A percentile compares a stretch with the other conserved stretches of the same genome.
phyloP scores from a whole-genome alignment of 306 rosid species.

The Leucaena leucocephala region DNA sequence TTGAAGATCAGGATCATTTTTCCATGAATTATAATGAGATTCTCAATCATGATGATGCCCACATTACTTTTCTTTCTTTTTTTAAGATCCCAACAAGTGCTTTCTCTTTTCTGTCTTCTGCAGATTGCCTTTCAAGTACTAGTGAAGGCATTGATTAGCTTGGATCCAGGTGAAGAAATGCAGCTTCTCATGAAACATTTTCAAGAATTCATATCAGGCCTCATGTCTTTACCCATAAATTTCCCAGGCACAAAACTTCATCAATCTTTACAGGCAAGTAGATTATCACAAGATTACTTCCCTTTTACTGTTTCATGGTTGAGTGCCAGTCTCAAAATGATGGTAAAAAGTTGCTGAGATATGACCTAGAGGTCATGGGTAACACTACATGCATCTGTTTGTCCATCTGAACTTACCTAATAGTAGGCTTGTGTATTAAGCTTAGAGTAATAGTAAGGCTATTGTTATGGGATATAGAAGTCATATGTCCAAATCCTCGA shows the following conservation, averaged over 20 bases:
- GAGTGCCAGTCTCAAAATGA: too few relatives aligned
- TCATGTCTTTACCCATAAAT: slow-evolving; percentile 89
- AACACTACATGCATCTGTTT: too few relatives aligned
- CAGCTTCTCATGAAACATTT: slow-evolving; percentile 77
- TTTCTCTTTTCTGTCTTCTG: slow-evolving; percentile 39
- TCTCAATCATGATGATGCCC: slow-evolving; percentile 42
- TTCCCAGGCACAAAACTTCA: slow-evolving; percentile 83
- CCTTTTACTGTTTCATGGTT: not conserved
- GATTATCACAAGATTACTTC: slow-evolving; percentile 21
- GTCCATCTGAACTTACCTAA: too few relatives aligned
- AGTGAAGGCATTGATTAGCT: slow-evolving; percentile 82
- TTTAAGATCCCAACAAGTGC: slow-evolving; percentile 43
- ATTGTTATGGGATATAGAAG: too few relatives aligned
- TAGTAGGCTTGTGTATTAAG: too few relatives aligned
- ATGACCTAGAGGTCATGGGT: too few relatives aligned
- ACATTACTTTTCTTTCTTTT: slow-evolving; percentile 11
- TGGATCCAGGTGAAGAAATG: slow-evolving; percentile 85
- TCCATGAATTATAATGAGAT: slow-evolving; percentile 52
- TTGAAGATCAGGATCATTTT: slow-evolving; percentile 47
- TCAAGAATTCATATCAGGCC: slow-evolving; percentile 90
- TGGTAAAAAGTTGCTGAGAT: too few relatives aligned
- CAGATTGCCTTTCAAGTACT: slow-evolving; percentile 94
- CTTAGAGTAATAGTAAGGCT: too few relatives aligned
- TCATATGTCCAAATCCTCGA: too few relatives aligned
- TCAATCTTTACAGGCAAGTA: slow-evolving; percentile 81